Evolutionary conservation across 2,329 filamentous ascomycete genomes (phyloP), one percentile per base, ranked within the genome.

Genomic region (Pestalotiopsis sp.): DNA sequence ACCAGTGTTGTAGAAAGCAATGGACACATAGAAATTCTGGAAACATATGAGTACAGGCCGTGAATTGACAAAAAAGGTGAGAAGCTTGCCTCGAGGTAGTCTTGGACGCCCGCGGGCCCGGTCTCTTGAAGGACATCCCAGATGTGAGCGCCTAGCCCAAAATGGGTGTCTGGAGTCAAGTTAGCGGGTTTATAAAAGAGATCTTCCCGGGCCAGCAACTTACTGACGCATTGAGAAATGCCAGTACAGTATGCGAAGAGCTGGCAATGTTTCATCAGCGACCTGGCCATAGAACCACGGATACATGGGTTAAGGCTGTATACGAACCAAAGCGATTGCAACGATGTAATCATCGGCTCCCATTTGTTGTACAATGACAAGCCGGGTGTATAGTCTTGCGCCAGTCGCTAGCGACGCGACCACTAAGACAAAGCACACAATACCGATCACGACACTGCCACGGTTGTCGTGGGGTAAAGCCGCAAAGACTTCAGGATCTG

Each of bases 1-100:
- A 5, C 77, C 77, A 38, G 70, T 68, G 57, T 81, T 81, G 68
- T 82, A 82, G 4, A 82, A 72, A 20, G 78, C 74, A 13, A 82
- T 80, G 3, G 77, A 80, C 38, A 80, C 68, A 68, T 78, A 82
- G 70, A 82, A 82, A 3, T 75, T 73, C 80, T 81, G 64, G 7
- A 39, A 41, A 11, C 9, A 6, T 9, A 20, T 38, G 4, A 63
- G 60, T 7, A 20, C 27, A 12, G n/a, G 36, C n/a, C 27, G 12
- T 41, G 4, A 20, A 36, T 27, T 1, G 11, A 12, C 27, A 4
- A n/a, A 38, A 62, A 12, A 23, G n/a, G n/a, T 36, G 14, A n/a
- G 2, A 6, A 23, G 60, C 58, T 45, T 39, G 63, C 64, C 63
- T 57, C 9, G 13, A 66, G 9, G 45, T 56, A 69, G 17, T 38